These are phyloP conservation scores for Paraphaeosphaeria sporulosa DNA, from an alignment of 2,329 filamentous ascomycete genomes.

Conservation along the genomic window DNA sequence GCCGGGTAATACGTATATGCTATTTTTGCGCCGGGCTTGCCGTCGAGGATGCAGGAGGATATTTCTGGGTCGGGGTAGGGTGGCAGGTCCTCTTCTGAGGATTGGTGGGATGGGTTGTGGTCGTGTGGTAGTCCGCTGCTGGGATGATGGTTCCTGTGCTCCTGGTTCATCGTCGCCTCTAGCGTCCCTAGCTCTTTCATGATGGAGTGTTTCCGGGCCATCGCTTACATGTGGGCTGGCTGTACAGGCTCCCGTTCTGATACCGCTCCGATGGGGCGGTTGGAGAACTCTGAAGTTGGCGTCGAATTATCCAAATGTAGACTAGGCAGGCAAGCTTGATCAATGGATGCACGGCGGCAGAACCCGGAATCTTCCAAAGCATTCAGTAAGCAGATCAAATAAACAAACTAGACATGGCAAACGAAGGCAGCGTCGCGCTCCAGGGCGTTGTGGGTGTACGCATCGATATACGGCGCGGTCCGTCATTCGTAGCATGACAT, in stretches of 20 bases:
- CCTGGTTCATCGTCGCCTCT: neutral
- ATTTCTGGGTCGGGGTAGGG: constrained; percentile 41
- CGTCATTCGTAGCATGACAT: neutral
- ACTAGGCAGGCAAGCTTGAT: constrained; percentile 1
- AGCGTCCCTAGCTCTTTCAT: neutral
- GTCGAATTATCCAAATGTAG: neutral
- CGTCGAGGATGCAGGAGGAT: constrained; percentile 36
- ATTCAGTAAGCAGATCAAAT: neutral
- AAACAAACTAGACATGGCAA: neutral
- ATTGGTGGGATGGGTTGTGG: constrained; percentile 17
- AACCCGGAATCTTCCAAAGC: neutral
- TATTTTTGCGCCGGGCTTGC: constrained; percentile 39
- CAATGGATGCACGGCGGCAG: neutral
- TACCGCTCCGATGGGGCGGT: neutral
- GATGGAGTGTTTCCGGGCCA: neutral
- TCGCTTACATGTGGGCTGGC: neutral
- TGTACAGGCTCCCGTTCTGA: neutral
- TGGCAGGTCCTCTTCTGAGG: constrained; percentile 39
- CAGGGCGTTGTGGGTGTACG: neutral
- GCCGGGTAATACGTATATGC: constrained; percentile 46
- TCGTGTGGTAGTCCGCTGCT: constrained; percentile 5
- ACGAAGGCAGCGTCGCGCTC: neutral
- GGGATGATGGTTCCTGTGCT: neutral
- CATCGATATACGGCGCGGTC: neutral
- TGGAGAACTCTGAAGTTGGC: constrained; percentile 1